Evolutionary conservation across 805 yeast genomes (phyloP), one percentile per base, ranked within the genome.

Genomic region (Yarrowia sp.): DNA sequence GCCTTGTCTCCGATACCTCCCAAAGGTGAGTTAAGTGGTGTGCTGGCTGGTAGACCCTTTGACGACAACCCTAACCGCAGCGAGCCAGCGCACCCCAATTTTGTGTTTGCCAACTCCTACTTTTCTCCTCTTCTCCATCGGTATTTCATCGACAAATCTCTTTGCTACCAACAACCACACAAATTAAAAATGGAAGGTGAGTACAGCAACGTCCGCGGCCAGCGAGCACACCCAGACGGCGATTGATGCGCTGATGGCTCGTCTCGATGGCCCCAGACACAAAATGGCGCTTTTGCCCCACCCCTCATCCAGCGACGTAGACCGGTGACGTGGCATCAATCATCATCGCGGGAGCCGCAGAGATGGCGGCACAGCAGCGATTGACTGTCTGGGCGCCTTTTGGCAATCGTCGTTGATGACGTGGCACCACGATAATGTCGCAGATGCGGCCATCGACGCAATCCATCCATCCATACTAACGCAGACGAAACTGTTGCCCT

Each of bases 401-500:
- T n/a, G n/a, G n/a, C n/a, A n/a, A n/a, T n/a, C n/a, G n/a, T n/a
- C n/a, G n/a, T n/a, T n/a, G 55, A 47, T 47, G 55, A 47, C 55
- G 55, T 47, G 55, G 31, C 55, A 47, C 36, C 55, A 29, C 55
- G 47, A 38, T 53, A 25, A 53, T 51, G 44, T 53, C 47, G 47
- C 60, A 53, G 27, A n/a, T n/a, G n/a, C n/a, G n/a, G n/a, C n/a
- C n/a, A n/a, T n/a, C 14, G 18, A 24, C 9, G 29, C 32, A 16
- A 53, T 36, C 59, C 41, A 36, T 46, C 53, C n/a, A n/a, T n/a
- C 19, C 16, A 47, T 32, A 51, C 61, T 55, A 38, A 55, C 33
- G 12, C 67, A 69, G 73, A 71, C 69, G 74, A 72, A 66, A 67
- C 68, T 66, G 71, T 68, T 68, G 73, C 74, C 62, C 77, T 77